Conservation (phyloP, 148 eudicot genomes). For the Cornus kousa region DNA sequence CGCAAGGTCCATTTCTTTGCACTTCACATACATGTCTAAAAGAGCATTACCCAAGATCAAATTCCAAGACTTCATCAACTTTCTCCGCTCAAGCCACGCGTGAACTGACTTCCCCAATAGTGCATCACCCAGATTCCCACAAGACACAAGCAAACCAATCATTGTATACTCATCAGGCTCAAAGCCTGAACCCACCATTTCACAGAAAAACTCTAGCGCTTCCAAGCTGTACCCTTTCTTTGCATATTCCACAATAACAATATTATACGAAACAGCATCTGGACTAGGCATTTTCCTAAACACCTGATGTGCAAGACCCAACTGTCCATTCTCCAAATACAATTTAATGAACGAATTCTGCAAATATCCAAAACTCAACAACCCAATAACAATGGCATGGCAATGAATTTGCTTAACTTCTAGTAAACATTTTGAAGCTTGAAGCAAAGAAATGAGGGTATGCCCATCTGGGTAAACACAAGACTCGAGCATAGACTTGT, state of each 20-base stretch:
- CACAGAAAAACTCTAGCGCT: constrained; percentile 8
- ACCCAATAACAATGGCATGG: constrained; percentile 1
- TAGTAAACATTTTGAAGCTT: not conserved
- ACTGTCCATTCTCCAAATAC: constrained; percentile 13
- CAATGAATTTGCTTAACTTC: not conserved
- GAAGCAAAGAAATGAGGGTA: not conserved
- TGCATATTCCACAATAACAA: constrained; percentile 22
- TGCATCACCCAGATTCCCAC: constrained; percentile 14
- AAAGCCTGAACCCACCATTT: constrained; percentile 19
- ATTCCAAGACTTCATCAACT: constrained; percentile 7
- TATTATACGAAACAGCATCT: constrained; percentile 22
- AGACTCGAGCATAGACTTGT: not conserved
- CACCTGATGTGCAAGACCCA: constrained; percentile 16
- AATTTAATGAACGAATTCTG: constrained; percentile 19
- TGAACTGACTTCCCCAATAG: constrained; percentile 21
- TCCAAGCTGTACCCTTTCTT: constrained; percentile 15
- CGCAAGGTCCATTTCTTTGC: constrained; percentile 18
- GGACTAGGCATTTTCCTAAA: constrained; percentile 18
- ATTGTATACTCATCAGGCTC: constrained; percentile 23
- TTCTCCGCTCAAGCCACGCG: constrained; percentile 22
- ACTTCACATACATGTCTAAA: constrained; percentile 26
- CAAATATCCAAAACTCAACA: constrained; percentile 11
- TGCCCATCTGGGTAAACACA: not conserved
- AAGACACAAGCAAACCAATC: constrained; percentile 21
- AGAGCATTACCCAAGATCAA: constrained; percentile 24